phyloP scores from a whole-genome alignment of 139 green algal species.

The Chara braunii region DNA sequence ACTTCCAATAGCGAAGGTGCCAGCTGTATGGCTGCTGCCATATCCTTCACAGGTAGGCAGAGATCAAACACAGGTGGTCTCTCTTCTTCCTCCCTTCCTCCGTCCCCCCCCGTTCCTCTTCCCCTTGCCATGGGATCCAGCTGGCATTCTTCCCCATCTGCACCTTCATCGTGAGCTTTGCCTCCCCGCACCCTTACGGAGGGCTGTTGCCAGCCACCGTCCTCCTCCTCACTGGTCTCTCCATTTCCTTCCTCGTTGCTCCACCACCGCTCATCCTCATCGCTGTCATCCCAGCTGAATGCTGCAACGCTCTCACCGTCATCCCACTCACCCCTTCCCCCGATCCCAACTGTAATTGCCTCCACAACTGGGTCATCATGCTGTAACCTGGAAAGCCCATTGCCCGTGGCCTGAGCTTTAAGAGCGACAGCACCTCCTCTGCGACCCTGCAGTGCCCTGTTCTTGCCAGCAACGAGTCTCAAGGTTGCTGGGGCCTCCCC shows the following conservation, averaged over 20 bases:
- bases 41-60: not conserved
- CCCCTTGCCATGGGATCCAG: not conserved
- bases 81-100: not conserved
- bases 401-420: too few relatives aligned
- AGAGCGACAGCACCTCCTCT: too few relatives aligned
- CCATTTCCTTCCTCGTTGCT: not conserved
- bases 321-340: not conserved
- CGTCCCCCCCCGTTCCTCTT: constrained; percentile 3
- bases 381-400: not conserved
- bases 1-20: not conserved
- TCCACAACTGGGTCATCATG: constrained; percentile 13
- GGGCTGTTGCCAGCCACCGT: not conserved
- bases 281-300: not conserved
- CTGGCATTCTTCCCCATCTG: not conserved
- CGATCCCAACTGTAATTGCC: not conserved
- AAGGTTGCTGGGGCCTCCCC: too few relatives aligned
- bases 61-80: not conserved
- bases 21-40: not conserved
- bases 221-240: constrained; percentile 4
- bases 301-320: not conserved
- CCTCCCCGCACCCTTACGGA: not conserved
- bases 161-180: not conserved
- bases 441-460: too few relatives aligned
- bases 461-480: too few relatives aligned
- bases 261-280: not conserved